A percentile compares a stretch with the other conserved stretches of the same genome.
Evolutionary conservation across 352 stramenopile genomes (phyloP).

Genomic region (Globisporangium iwayamae): DNA sequence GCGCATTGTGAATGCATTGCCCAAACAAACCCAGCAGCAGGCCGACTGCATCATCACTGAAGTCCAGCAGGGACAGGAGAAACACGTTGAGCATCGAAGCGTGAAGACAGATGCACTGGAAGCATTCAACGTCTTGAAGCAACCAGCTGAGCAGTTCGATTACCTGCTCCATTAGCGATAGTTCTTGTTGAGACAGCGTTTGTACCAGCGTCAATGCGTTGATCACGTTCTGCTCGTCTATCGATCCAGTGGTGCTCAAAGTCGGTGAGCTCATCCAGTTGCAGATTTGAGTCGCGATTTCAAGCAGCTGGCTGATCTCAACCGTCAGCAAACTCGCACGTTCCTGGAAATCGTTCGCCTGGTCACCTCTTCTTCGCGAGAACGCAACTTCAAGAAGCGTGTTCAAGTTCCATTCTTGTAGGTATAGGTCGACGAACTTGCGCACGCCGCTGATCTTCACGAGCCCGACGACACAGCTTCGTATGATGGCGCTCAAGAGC

Average conservation of each 20-base stretch:
- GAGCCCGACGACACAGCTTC: conserved; percentile 32
- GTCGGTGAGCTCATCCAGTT: conserved; percentile 8
- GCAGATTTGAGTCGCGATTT: conserved; percentile 19
- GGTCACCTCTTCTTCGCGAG: conserved; percentile 27
- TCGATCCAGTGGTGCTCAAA: no score
- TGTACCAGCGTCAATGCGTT: conserved; percentile 26
- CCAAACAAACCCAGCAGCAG: conserved; percentile 31
- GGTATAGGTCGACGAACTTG: conserved; percentile 53
- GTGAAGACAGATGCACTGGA: conserved; percentile 27
- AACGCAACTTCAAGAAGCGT: conserved; percentile 39
- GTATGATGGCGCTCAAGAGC: conserved; percentile 14
- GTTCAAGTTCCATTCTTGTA: conserved; percentile 46
- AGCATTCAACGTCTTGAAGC: conserved; percentile 17
- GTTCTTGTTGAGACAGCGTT: conserved; percentile 4
- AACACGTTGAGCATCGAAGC: conserved; percentile 26
- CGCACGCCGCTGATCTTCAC: conserved; percentile 30
- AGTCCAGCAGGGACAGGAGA: conserved; percentile 9
- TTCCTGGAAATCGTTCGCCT: conserved; percentile 42
- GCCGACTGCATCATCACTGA: not conserved
- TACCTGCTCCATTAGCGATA: conserved; percentile 28
- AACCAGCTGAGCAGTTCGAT: conserved; percentile 34
- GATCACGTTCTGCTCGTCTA: conserved; percentile 20
- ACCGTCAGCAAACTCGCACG: conserved; percentile 20
- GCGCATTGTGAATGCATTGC: conserved; percentile 18
- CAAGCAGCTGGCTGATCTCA: conserved; percentile 38